Conservation (phyloP, 2,329 filamentous ascomycete genomes). For the Ceratocystiopsis sp. region DNA sequence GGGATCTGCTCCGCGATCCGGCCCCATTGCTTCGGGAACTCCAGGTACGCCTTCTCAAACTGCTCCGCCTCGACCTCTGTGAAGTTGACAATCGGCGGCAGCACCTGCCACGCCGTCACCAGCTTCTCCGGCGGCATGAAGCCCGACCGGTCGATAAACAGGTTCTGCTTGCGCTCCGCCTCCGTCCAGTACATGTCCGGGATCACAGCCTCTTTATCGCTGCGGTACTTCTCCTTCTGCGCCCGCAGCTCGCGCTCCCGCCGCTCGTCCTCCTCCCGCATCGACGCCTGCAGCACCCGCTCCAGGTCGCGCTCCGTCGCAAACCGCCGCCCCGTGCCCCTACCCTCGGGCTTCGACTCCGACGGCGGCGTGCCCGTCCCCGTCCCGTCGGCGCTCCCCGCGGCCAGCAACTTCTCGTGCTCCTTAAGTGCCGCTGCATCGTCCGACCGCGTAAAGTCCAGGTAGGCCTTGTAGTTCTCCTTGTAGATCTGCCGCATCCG, state of each 20-base stretch:
- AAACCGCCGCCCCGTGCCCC: slow-evolving; percentile 37
- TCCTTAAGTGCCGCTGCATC: slow-evolving; percentile 38
- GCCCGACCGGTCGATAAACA: slow-evolving; percentile 50
- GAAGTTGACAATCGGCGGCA: slow-evolving; percentile 60
- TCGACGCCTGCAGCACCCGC: slow-evolving; percentile 53
- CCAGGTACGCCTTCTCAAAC: slow-evolving; percentile 60
- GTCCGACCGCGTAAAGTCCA: slow-evolving; percentile 37
- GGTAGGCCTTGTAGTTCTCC: slow-evolving; percentile 31
- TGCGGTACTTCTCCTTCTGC: slow-evolving; percentile 53
- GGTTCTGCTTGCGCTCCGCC: slow-evolving; percentile 38
- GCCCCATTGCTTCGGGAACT: slow-evolving; percentile 69
- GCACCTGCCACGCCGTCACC: slow-evolving; percentile 52
- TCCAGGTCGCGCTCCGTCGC: slow-evolving; percentile 60
- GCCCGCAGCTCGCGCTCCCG: slow-evolving; percentile 48
- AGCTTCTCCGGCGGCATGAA: slow-evolving; percentile 47
- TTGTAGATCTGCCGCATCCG: slow-evolving; percentile 25
- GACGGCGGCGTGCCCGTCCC: slow-evolving; percentile 19
- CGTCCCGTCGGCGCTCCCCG: slow-evolving; percentile 18
- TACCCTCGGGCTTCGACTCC: slow-evolving; percentile 39
- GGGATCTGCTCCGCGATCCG: slow-evolving; percentile 53
- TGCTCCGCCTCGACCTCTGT: slow-evolving; percentile 49
- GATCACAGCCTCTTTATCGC: slow-evolving; percentile 59
- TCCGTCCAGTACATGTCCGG: slow-evolving; percentile 51
- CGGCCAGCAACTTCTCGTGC: slow-evolving; percentile 31
- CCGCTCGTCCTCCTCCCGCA: slow-evolving; percentile 52